Evolutionary conservation across 148 eudicot species (phyloP).

Genomic region (Pharnaceum exiguum): DNA sequence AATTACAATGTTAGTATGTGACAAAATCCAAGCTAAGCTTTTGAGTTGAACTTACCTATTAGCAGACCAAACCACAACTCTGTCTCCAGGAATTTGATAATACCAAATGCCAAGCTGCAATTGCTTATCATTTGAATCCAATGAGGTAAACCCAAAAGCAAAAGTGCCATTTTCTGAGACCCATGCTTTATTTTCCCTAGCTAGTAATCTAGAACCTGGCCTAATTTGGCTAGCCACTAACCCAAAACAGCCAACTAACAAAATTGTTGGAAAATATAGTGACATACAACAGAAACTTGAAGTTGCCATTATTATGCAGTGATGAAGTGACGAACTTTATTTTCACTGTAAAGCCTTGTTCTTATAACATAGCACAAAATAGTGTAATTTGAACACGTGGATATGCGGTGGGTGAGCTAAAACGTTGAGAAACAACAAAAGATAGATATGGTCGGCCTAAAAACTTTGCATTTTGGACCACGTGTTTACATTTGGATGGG

Average conservation of each 20-base stretch:
- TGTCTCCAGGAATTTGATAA: slow-evolving; percentile 54
- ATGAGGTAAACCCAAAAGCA: slow-evolving; percentile 68
- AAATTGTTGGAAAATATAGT: neutral
- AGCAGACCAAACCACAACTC: slow-evolving; percentile 59
- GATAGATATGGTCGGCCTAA: slow-evolving; percentile 39
- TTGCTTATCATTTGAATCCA: slow-evolving; percentile 26
- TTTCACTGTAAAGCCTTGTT: neutral
- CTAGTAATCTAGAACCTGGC: slow-evolving; percentile 51
- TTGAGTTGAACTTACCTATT: slow-evolving; percentile 30
- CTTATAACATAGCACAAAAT: slow-evolving; percentile 7
- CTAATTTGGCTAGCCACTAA: slow-evolving; percentile 27
- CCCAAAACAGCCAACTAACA: slow-evolving; percentile 16
- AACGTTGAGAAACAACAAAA: slow-evolving; percentile 35
- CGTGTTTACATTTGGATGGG: slow-evolving; percentile 13
- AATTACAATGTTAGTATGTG: no score
- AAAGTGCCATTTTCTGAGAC: slow-evolving; percentile 78
- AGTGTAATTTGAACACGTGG: slow-evolving; percentile 35
- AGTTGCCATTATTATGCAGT: slow-evolving; percentile 20
- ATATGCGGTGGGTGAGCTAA: slow-evolving; percentile 59
- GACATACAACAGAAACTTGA: neutral
- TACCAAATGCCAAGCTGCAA: slow-evolving; percentile 60
- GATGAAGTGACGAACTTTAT: neutral
- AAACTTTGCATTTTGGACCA: slow-evolving; percentile 9
- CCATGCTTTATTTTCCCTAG: slow-evolving; percentile 55
- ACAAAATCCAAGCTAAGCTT: no score